Base-by-base conservation (phyloP, 2,329 filamentous ascomycete species). In the Furcasterigmium sp. region DNA sequence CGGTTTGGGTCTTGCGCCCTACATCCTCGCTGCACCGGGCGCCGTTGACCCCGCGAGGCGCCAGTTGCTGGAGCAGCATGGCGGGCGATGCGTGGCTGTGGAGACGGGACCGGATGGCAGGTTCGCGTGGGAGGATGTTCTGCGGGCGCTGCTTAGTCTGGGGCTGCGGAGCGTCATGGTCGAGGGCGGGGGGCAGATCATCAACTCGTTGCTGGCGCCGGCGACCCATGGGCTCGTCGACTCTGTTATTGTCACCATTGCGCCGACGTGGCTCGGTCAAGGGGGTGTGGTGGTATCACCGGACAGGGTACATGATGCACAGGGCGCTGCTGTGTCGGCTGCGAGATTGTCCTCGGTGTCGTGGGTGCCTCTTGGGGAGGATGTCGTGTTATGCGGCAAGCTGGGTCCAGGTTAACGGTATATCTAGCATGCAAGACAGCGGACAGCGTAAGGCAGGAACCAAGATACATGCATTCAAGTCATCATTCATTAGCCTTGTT, bases 211-310 rank as follows among this genome's bases (percentile, higher is more conserved):
- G 15, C 71, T 97, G n/a, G 70, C 76, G 30, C 71, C 77, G 3
- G 67, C 69, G 21, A 79, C 82, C 54, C 69, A 78, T 14, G 54
- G 60, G n/a, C 67, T 90, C 8, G 72, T 95, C 34, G 77, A 88
- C 57, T 84, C 84, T 3, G 82, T 95, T 39, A 85, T 97, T 54
- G 75, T 96, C 45, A 96, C 91, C 0, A 82, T 96, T 56, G 90
- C 91, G 3, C 91, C 91, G 8, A 88, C 82, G 0, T 97, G 89
- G 79, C 72, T 97, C n/a, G 91, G 91, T 2, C 73, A 78, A 46
- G 88, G 87, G 3, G 89, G 89, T 8, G 87, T 96, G 9, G 73
- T 82, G 10, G 87, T 95, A 3, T 84, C 80, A 37, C 91, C 91
- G 2, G 70, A 78, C 17, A 72, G 79, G 26, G 75, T 72, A 32